phyloP scores from a whole-genome alignment of 2,329 filamentous ascomycete species.

The Thelonectria rubi region DNA sequence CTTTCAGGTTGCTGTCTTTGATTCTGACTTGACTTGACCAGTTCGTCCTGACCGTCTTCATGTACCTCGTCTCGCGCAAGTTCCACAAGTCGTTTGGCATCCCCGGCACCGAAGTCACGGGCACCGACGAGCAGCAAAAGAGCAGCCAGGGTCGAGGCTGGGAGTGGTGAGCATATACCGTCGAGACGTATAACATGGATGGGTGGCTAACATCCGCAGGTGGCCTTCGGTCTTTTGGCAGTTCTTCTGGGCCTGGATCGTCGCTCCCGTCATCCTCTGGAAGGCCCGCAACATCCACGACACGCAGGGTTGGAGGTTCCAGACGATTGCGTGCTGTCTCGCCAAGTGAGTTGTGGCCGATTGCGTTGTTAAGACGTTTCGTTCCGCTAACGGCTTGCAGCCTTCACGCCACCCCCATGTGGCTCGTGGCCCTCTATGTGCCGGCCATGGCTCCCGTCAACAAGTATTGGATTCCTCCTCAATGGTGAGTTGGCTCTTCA shows the following conservation, averaged over 20 bases:
- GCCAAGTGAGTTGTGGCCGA: constrained; percentile 50
- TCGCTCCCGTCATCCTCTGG: constrained; percentile 70
- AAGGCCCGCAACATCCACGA: constrained; percentile 68
- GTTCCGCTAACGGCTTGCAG: constrained; percentile 47
- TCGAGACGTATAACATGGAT: not conserved
- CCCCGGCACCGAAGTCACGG: constrained; percentile 67
- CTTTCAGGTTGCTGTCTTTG: not conserved
- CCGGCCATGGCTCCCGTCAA: constrained; percentile 63
- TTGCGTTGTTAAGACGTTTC: not conserved
- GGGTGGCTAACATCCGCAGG: constrained; percentile 48
- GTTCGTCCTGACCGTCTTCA: constrained; percentile 66
- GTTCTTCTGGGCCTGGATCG: constrained; percentile 69
- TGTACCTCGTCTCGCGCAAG: constrained; percentile 71
- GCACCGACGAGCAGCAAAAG: constrained; percentile 61
- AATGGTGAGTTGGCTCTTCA: constrained; percentile 61
- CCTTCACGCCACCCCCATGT: constrained; percentile 72
- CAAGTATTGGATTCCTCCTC: constrained; percentile 64
- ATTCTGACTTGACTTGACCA: constrained; percentile 40
- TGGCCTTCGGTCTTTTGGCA: constrained; percentile 73
- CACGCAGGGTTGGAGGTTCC: constrained; percentile 71
- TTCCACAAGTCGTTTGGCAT: constrained; percentile 70
- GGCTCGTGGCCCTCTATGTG: constrained; percentile 67
- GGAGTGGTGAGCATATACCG: constrained; percentile 65
- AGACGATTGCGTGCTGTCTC: constrained; percentile 64
- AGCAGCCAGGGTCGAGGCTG: constrained; percentile 61